phyloP scores from a whole-genome alignment of 1,139 yeast genomes.

The Suhomyces bokatorum region DNA sequence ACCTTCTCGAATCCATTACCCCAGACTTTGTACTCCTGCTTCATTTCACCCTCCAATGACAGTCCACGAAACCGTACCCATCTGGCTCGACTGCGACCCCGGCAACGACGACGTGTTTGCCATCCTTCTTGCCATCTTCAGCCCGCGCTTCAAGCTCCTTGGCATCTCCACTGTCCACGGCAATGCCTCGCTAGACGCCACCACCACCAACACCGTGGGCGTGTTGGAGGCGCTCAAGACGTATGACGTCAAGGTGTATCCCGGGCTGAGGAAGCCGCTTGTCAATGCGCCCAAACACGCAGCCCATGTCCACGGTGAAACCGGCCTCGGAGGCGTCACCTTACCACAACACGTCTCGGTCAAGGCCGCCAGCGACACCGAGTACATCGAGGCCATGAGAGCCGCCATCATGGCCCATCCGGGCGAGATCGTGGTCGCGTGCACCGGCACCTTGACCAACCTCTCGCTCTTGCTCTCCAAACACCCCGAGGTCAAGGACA shows the following conservation, averaged over 20 bases:
- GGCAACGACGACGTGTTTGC: conserved; percentile 92
- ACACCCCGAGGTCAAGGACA: conserved; percentile 51
- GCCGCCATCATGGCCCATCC: conserved; percentile 44
- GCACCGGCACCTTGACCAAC: conserved; percentile 77
- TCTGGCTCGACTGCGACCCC: conserved; percentile 94
- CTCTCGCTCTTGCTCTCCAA: conserved; percentile 51
- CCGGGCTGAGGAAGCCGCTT: conserved; percentile 65
- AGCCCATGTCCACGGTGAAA: conserved; percentile 66
- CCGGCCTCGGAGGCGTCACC: conserved; percentile 74
- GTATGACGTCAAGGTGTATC: conserved; percentile 56
- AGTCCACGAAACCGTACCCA: conserved; percentile 41
- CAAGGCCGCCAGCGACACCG: conserved; percentile 26
- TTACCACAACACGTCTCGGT: conserved; percentile 52
- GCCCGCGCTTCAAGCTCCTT: conserved; percentile 58
- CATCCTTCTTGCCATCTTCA: conserved; percentile 58
- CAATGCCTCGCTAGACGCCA: conserved; percentile 64
- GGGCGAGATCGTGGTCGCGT: conserved; percentile 55
- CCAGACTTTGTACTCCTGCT: background rate
- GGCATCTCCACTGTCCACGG: conserved; percentile 88
- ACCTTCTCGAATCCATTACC: too few relatives aligned
- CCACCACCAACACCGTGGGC: conserved; percentile 71
- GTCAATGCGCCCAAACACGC: conserved; percentile 52
- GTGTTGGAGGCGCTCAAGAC: conserved; percentile 58
- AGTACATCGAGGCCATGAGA: conserved; percentile 59
- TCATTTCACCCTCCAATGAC: conserved; percentile 17